Evolutionary conservation across 2,329 filamentous ascomycete genomes (phyloP).

Genomic region (Fusarium poae): DNA sequence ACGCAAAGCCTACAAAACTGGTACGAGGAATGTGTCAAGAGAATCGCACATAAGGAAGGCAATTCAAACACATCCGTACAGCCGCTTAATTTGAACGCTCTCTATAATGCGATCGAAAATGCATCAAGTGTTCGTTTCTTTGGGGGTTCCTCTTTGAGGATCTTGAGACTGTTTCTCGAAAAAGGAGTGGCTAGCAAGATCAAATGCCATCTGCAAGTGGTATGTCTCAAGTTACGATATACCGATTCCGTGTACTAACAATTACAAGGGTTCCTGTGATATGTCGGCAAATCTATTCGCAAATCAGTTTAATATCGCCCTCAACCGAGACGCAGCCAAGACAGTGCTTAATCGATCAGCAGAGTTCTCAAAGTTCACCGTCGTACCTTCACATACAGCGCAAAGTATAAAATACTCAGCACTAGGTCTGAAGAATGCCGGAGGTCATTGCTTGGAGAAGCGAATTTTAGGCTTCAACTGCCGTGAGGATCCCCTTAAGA

Average conservation of each 20-base stretch:
- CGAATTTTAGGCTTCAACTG: slow-evolving; percentile 46
- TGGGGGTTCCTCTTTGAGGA: slow-evolving; percentile 42
- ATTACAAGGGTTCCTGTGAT: slow-evolving; percentile 40
- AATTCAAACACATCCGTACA: slow-evolving; percentile 10
- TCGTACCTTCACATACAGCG: slow-evolving; percentile 46
- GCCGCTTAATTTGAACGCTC: slow-evolving; percentile 15
- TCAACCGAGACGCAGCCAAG: slow-evolving; percentile 37
- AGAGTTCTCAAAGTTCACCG: slow-evolving; percentile 36
- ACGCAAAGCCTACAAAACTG: slow-evolving; percentile 27
- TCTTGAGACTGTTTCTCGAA: slow-evolving; percentile 38
- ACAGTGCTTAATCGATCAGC: slow-evolving; percentile 30
- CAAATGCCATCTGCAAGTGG: slow-evolving; percentile 42
- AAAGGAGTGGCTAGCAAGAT: slow-evolving; percentile 36
- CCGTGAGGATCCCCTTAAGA: slow-evolving; percentile 37
- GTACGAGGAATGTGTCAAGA: slow-evolving; percentile 34
- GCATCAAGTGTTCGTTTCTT: slow-evolving; percentile 41
- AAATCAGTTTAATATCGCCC: slow-evolving; percentile 45
- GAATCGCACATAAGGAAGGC: slow-evolving; percentile 8
- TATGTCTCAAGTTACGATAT: slow-evolving; percentile 5
- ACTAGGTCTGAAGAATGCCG: slow-evolving; percentile 25
- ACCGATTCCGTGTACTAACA: background rate
- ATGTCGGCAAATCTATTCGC: slow-evolving; percentile 42
- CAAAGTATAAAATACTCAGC: slow-evolving; percentile 43
- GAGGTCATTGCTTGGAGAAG: slow-evolving; percentile 36
- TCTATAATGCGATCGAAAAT: slow-evolving; percentile 33